phyloP scores from a whole-genome alignment of 2,329 filamentous ascomycete genomes.

The Aspergillus aculeatinus region DNA sequence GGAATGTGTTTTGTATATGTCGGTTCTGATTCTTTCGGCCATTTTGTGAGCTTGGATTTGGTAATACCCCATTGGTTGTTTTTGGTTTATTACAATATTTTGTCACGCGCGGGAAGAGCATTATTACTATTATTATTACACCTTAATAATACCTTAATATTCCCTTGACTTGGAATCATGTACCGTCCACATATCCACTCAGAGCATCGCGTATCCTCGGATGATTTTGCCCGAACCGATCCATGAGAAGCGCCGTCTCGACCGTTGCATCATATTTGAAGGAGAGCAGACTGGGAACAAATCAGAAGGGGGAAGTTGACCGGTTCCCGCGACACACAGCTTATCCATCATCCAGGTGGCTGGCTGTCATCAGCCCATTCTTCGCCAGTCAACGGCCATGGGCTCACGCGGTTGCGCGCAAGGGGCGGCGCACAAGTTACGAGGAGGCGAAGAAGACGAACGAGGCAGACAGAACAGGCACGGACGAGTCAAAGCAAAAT shows the following conservation, averaged over 20 bases:
- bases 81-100: neutral
- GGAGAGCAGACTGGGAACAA: neutral
- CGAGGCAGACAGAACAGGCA: neutral
- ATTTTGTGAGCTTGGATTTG: slow-evolving; percentile 19
- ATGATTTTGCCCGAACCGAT: neutral
- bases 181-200: neutral
- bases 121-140: neutral
- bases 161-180: neutral
- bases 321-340: slow-evolving; percentile 6
- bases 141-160: slow-evolving; percentile 3
- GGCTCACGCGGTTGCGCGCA: slow-evolving; percentile 15
- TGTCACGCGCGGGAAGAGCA: slow-evolving; percentile 1
- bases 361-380: slow-evolving; percentile 17
- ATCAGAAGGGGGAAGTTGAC: neutral
- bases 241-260: neutral
- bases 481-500: neutral
- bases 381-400: slow-evolving; percentile 3
- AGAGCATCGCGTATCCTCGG: neutral
- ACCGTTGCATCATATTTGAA: neutral
- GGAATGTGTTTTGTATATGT: slow-evolving; percentile 15
- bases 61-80: slow-evolving; percentile 24
- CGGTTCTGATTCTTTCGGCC: slow-evolving; percentile 6
- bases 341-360: slow-evolving; percentile 15
- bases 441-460: neutral
- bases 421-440: slow-evolving; percentile 11